Evolutionary conservation across 2,329 filamentous ascomycete genomes (phyloP), one percentile per base, ranked within the genome.

Genomic region (Gnomoniopsis smithogilvyi): DNA sequence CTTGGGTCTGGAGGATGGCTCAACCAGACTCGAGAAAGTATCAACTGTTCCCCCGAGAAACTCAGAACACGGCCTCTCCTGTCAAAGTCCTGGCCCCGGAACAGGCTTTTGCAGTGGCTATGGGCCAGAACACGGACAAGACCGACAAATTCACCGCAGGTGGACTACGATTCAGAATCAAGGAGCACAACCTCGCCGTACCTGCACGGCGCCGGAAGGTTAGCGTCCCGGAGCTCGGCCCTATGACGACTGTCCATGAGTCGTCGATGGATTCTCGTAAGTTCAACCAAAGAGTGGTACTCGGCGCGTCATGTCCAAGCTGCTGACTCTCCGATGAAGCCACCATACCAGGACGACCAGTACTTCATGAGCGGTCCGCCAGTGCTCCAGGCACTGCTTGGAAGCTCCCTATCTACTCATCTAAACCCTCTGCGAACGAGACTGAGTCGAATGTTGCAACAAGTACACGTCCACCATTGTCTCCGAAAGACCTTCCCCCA

Each of bases 191-290:
- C 64, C 72, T 84, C 58, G 26, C 53, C n/a, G 77, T 84, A 59
- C 43, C 53, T 38, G 77, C 73, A 52, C 77, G 85, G 62, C 79
- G 86, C 65, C 80, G 85, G 63, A 89, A 89, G 68, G 75, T 83
- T 65, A 88, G 82, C 70, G 81, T 87, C 15, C 82, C 84, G 11
- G 87, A 89, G 62, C 71, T 88, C 51, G 86, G 84, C 2, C 84
- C 84, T 36, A 87, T 88, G 85, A 87, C 85, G 6, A 88, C 86
- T 1, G 86, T 89, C 15, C 85, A 88, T 63, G 86, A 89, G 67
- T 73, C 81, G 51, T 71, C 84, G 54, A 88, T 89, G 85, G 87
- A 90, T 72, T 89, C 87, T 66, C 87, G 87, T 90, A 77, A 76
- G 86, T 77, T 49, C 22, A 41, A 34, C 19, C 26, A n/a, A 24